These are phyloP conservation scores for Rhizopus sp. DNA, from an alignment of 371 early-diverging fungal genomes.

Conservation along the genomic window DNA sequence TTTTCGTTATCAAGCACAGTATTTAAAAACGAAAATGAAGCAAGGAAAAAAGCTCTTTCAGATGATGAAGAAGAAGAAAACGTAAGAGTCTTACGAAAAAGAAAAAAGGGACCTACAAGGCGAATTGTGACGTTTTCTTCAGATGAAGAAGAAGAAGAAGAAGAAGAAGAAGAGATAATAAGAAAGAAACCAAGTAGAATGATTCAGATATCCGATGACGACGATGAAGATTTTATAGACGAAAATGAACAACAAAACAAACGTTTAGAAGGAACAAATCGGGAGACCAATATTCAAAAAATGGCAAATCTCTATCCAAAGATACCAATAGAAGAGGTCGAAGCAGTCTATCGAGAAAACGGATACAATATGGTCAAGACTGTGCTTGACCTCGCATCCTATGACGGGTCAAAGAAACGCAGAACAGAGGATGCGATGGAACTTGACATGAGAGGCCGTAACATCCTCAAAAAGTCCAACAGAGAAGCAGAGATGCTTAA, in stretches of 20 bases:
- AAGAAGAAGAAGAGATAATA: background rate
- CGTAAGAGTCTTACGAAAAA: slow-evolving; percentile 11
- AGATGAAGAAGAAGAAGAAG: slow-evolving; percentile 5
- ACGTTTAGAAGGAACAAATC: background rate
- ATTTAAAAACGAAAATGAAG: background rate
- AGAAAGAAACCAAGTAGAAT: slow-evolving; percentile 1
- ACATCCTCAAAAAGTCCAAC: slow-evolving; percentile 48
- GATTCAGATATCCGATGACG: slow-evolving; percentile 5
- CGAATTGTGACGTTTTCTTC: background rate
- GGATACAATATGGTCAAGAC: slow-evolving; percentile 2
- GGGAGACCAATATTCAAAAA: slow-evolving; percentile 8
- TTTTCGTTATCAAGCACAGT: slow-evolving; percentile 1
- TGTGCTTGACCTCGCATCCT: background rate
- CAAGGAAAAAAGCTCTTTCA: background rate
- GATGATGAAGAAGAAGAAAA: background rate
- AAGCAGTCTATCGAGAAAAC: background rate
- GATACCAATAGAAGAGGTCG: slow-evolving; percentile 5
- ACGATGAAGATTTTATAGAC: slow-evolving; percentile 22
- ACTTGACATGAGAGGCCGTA: slow-evolving; percentile 13
- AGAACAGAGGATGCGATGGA: slow-evolving; percentile 13
- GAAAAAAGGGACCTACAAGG: background rate
- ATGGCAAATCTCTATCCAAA: slow-evolving; percentile 11
- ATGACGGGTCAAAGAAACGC: slow-evolving; percentile 24
- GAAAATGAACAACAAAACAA: slow-evolving; percentile 11
- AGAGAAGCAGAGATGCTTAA: slow-evolving; percentile 6